Conservation (phyloP, 306 rosid species). For the Medicago truncatula region DNA sequence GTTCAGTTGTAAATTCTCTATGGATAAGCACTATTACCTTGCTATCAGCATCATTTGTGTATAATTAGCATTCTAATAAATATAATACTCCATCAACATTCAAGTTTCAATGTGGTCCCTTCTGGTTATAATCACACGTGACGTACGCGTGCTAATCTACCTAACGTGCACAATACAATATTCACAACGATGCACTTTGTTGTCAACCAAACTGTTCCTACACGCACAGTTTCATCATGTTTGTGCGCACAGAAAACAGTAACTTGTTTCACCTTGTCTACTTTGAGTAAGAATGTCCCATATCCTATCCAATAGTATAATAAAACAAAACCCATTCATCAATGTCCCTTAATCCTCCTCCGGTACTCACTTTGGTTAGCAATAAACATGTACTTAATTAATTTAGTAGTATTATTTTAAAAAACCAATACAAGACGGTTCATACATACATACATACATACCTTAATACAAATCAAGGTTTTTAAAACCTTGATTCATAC, state of each 20-base stretch:
- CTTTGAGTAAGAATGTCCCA: slow-evolving; percentile 26
- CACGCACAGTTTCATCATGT: slow-evolving; percentile 44
- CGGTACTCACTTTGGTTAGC: slow-evolving; percentile 30
- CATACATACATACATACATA: too few relatives aligned
- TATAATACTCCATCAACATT: slow-evolving; percentile 3
- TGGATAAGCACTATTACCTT: background rate
- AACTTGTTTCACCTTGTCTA: slow-evolving; percentile 47
- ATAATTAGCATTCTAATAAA: background rate
- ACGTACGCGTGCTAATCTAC: slow-evolving; percentile 49
- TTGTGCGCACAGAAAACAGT: slow-evolving; percentile 40
- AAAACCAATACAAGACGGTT: too few relatives aligned
- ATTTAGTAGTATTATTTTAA: too few relatives aligned
- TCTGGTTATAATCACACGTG: slow-evolving; percentile 44
- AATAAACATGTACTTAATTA: too few relatives aligned
- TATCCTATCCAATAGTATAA: slow-evolving; percentile 17
- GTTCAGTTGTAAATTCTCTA: background rate
- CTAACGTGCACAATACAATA: slow-evolving; percentile 41
- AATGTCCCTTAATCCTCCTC: slow-evolving; percentile 12
- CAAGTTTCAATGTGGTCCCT: slow-evolving; percentile 49
- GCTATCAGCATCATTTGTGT: background rate
- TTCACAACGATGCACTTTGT: slow-evolving; percentile 37
- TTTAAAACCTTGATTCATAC: too few relatives aligned
- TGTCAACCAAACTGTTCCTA: slow-evolving; percentile 54
- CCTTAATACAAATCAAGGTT: too few relatives aligned
- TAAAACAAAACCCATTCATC: slow-evolving; percentile 8